Base-by-base conservation (phyloP, 164 flowering plant species). In the Liquidambar formosana region DNA sequence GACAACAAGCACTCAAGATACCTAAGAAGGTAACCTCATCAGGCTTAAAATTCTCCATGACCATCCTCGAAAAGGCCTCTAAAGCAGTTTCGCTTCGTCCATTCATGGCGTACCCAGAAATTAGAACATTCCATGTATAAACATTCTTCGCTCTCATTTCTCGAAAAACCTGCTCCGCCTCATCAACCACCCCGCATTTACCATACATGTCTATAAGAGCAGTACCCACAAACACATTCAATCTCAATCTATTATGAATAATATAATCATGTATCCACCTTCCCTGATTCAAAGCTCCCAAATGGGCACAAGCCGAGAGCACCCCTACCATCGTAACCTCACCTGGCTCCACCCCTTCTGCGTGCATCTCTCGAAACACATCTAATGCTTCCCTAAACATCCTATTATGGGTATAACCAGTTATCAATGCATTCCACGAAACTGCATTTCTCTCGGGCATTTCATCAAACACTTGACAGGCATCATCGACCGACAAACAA, bases 401-500 rank as follows among this genome's bases (percentile, higher is more conserved):
- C 57, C 80, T 71, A 64, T 67, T 72, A 51, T 80, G 77, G 12
- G 71, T 47, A 52, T 67, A 84, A 12, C 82, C 84, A 45, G 74
- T 76, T 16, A 84, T 71, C 65, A 84, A 66, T 0, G 80, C 76
- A 57, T 79, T 83, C 84, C 84, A 83, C 0, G 83, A 61, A 28
- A 81, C 84, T 11, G 63, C 43, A 46, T 81, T 79, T 57, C 76
- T 79, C 1, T 26, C 70, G 12, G 74, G 71, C 78, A 81, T 79
- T 66, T 77, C 80, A 71, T 80, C 83, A 64, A 84, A 84, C 75
- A 81, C 0, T 25, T 22, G 65, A 16, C 76, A 70, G 0, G 71
- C 82, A 10, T 78, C 77, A 8, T 6, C 67, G 59, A 71, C 53
- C 26, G 23, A 60, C 11, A 19, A 38, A 62, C 83, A 77, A 8